Conservation (phyloP, 2,329 filamentous ascomycete genomes). For the Helicocarpus griseus region DNA sequence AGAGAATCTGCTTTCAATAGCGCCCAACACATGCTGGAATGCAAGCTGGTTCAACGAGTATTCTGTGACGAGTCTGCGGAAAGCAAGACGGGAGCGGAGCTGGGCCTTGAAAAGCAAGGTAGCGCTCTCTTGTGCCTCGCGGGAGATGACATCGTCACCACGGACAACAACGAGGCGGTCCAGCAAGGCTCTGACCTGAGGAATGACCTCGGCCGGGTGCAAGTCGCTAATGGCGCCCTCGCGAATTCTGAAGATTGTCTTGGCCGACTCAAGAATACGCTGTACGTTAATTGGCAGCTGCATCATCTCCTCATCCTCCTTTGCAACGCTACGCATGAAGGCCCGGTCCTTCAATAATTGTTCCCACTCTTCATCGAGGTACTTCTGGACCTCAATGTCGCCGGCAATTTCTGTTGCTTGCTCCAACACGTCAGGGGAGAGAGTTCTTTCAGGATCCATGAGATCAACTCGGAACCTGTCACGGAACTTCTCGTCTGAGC, state of each 20-base stretch:
- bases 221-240: slow-evolving; percentile 79
- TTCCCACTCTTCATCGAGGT: slow-evolving; percentile 84
- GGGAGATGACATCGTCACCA: slow-evolving; percentile 69
- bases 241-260: slow-evolving; percentile 83
- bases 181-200: slow-evolving; percentile 64
- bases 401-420: slow-evolving; percentile 78
- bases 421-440: slow-evolving; percentile 65
- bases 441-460: slow-evolving; percentile 57
- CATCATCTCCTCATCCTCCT: slow-evolving; percentile 74
- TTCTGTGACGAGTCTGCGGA: slow-evolving; percentile 81
- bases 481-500: slow-evolving; percentile 68
- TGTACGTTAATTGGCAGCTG: slow-evolving; percentile 87
- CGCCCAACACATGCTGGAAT: slow-evolving; percentile 84
- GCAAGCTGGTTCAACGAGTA: slow-evolving; percentile 83
- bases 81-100: slow-evolving; percentile 78
- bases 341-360: slow-evolving; percentile 63
- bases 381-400: slow-evolving; percentile 75
- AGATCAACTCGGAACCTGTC: slow-evolving; percentile 78
- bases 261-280: slow-evolving; percentile 83
- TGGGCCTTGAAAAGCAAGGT: slow-evolving; percentile 89
- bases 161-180: slow-evolving; percentile 75
- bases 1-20: slow-evolving; percentile 80
- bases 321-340: slow-evolving; percentile 61
- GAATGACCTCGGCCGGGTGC: slow-evolving; percentile 77
- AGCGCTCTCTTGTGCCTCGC: slow-evolving; percentile 78